Base-by-base conservation (phyloP, 345 rosid species). In the Noccaea caerulescens region DNA sequence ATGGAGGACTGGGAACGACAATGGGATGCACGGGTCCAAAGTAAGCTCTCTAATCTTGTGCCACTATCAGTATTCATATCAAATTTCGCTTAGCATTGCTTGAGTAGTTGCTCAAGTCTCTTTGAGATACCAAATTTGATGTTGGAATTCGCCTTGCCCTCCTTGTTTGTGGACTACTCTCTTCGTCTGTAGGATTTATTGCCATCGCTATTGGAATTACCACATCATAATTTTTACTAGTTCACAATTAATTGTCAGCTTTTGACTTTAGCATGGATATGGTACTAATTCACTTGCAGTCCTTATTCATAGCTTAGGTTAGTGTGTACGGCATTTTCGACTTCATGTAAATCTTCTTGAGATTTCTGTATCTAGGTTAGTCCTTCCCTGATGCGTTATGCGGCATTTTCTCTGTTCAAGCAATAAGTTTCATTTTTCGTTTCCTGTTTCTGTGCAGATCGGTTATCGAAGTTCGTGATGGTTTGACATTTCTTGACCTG, bases 11-110 rank as follows among this genome's bases (percentile, higher is more conserved):
- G 27, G 98, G 98, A 32, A 93, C 97, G n/a, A 93, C 97, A 7
- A 90, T 93, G 98, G 98, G 97, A 41, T 93, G 98, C 72, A 93
- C 98, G 20, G 98, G 98, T 74, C 98, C 98, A 20, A 90, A 90
- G 98, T 93, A 86, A 75, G 85, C 46, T 0, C 18, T 54, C 68
- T 69, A 34, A 9, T 71, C 34, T 52, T 12, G 36, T 63, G 54
- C 59, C 59, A 47, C 53, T 53, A 25, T 39, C 60, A 7, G 18
- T 71, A 8, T 38, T 39, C 16, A 41, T 10, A 11, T 25, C 30
- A 0, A 1, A 10, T 58, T 69, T 2, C 4, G 66, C 2, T 20
- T 20, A 20, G 41, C 4, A 4, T 43, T 53, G 45, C 36, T 59
- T 38, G 6, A 11, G 8, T 8, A 18, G 38, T 43, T 50, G 1